A percentile compares a stretch with the other conserved stretches of the same genome.
phyloP scores from a whole-genome alignment of 2,329 filamentous ascomycete genomes.

The Pseudocercospora crystallina region DNA sequence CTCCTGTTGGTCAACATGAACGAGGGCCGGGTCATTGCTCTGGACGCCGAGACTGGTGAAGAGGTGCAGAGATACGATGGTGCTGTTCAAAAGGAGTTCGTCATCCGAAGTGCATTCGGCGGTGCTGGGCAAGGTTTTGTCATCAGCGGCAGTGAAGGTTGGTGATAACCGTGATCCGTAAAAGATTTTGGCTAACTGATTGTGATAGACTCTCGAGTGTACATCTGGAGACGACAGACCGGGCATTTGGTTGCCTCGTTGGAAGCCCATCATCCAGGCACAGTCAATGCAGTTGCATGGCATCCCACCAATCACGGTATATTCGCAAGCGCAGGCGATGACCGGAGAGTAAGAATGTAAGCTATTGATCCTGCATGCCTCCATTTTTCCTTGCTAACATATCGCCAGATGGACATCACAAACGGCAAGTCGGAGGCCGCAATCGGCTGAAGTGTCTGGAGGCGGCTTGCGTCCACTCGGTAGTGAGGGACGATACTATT shows the following conservation, averaged over 20 bases:
- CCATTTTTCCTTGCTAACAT: slow-evolving; percentile 6
- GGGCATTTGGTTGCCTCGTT: slow-evolving; percentile 74
- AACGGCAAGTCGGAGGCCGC: slow-evolving; percentile 10
- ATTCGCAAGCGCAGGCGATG: slow-evolving; percentile 90
- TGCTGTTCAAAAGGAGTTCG: slow-evolving; percentile 70
- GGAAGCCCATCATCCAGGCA: slow-evolving; percentile 69
- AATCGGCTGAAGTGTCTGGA: slow-evolving; percentile 8
- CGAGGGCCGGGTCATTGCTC: slow-evolving; percentile 72
- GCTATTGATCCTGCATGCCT: slow-evolving; percentile 31
- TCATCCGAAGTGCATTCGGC: slow-evolving; percentile 82
- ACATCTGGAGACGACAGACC: slow-evolving; percentile 88
- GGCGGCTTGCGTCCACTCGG: slow-evolving; percentile 8
- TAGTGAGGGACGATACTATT: slow-evolving; percentile 9
- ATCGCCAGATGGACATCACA: slow-evolving; percentile 19
- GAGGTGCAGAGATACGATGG: slow-evolving; percentile 74
- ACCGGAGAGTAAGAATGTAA: slow-evolving; percentile 81
- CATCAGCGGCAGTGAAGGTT: slow-evolving; percentile 86
- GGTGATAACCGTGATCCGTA: not conserved
- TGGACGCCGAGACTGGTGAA: slow-evolving; percentile 72
- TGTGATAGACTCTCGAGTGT: slow-evolving; percentile 62
- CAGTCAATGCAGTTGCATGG: slow-evolving; percentile 87
- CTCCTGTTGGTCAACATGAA: slow-evolving; percentile 80
- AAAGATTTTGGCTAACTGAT: not conserved
- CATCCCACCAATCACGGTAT: slow-evolving; percentile 78
- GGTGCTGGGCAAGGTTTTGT: slow-evolving; percentile 92